These are phyloP conservation scores for Phanerochaete sordida DNA, from an alignment of 768 basidiomycete genomes.

Conservation along the genomic window DNA sequence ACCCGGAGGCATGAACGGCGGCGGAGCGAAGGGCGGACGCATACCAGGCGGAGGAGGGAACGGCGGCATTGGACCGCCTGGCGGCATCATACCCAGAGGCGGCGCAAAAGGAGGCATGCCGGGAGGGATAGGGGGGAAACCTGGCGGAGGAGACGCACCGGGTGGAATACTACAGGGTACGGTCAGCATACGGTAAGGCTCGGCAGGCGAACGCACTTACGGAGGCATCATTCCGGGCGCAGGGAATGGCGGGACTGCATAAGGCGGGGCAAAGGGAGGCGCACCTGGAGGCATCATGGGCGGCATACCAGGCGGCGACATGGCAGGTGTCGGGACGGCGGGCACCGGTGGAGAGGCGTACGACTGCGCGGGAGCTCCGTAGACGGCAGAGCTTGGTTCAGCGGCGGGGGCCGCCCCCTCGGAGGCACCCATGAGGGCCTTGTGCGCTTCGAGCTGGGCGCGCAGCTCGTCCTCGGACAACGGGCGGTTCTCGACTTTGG, in stretches of 20 bases:
- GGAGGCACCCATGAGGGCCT: conserved; percentile 79
- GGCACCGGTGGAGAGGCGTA: conserved; percentile 44
- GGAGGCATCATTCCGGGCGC: conserved; percentile 55
- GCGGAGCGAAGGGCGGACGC: conserved; percentile 32
- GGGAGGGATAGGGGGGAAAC: conserved; percentile 38
- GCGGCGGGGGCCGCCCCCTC: conserved; percentile 32
- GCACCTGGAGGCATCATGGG: conserved; percentile 24
- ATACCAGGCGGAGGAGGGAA: conserved; percentile 36
- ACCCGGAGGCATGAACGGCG: conserved; percentile 33
- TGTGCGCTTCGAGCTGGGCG: conserved; percentile 85
- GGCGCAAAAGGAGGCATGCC: conserved; percentile 28
- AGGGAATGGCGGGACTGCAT: conserved; percentile 30
- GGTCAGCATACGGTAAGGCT: not conserved
- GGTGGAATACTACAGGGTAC: not conserved
- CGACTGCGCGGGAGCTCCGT: conserved; percentile 70
- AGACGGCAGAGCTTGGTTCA: conserved; percentile 55
- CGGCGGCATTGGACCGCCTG: conserved; percentile 28
- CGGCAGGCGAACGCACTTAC: conserved; percentile 26
- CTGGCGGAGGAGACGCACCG: conserved; percentile 37
- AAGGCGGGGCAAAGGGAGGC: conserved; percentile 7
- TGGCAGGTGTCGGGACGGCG: conserved; percentile 20
- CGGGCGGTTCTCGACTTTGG: conserved; percentile 73
- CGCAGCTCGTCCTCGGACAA: conserved; percentile 82
- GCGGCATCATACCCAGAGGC: conserved; percentile 45
- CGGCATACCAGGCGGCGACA: conserved; percentile 38